These are phyloP conservation scores for Hibiscus syriacus DNA, from an alignment of 345 rosid species.

Conservation along the genomic window DNA sequence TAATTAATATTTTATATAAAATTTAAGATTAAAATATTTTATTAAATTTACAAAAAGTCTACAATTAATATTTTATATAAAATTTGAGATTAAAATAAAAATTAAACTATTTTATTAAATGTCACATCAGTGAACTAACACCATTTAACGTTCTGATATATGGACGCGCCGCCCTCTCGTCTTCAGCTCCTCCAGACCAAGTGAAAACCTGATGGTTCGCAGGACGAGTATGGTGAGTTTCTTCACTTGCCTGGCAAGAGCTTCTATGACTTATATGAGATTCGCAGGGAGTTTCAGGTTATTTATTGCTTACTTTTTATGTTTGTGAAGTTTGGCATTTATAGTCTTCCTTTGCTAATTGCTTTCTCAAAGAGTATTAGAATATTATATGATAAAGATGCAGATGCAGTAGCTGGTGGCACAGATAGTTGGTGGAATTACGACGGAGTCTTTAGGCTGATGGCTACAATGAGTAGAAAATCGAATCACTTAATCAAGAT, in stretches of 20 bases:
- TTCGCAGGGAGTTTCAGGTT: constrained; percentile 93
- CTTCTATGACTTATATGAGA: constrained; percentile 80
- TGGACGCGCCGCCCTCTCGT: constrained; percentile 97
- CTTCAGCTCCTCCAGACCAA: constrained; percentile 87
- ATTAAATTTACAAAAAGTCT: too few species aligned
- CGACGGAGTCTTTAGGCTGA: not conserved
- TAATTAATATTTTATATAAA: too few species aligned
- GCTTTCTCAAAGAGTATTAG: not conserved
- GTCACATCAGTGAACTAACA: too few species aligned
- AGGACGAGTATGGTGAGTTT: constrained; percentile 94
- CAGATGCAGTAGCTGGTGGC: not conserved
- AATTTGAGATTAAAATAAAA: too few species aligned
- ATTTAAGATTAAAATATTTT: too few species aligned
- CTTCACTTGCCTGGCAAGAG: constrained; percentile 69
- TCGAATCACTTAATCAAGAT: not conserved
- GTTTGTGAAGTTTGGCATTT: not conserved
- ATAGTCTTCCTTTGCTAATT: not conserved
- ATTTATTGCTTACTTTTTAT: not conserved
- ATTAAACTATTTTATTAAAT: too few species aligned
- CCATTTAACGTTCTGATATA: constrained; percentile 70
- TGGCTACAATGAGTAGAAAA: not conserved
- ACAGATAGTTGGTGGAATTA: not conserved
- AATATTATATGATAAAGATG: not conserved
- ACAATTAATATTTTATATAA: too few species aligned
- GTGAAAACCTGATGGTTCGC: constrained; percentile 45